These are phyloP conservation scores for Metschnikowia hibisci DNA, from an alignment of 805 yeast genomes.

Conservation along the genomic window DNA sequence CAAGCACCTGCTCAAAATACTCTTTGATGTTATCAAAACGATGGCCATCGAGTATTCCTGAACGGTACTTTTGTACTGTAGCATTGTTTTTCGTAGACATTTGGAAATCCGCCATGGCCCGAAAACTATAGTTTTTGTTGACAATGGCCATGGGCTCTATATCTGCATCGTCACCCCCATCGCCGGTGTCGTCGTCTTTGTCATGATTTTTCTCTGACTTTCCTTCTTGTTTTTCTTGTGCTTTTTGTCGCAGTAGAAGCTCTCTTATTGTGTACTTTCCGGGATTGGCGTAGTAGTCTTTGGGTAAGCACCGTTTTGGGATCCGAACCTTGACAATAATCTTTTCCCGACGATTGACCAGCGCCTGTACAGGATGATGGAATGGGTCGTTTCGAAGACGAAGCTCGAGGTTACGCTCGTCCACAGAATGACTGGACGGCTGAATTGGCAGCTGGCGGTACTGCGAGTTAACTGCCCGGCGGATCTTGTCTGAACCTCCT, in stretches of 20 bases:
- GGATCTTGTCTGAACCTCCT: constrained; percentile 53
- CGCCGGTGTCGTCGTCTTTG: not conserved
- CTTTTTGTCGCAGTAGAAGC: constrained; percentile 32
- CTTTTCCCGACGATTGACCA: constrained; percentile 50
- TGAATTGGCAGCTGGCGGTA: constrained; percentile 22
- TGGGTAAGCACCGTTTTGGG: constrained; percentile 50
- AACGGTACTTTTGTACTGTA: constrained; percentile 27
- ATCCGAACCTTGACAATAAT: constrained; percentile 55
- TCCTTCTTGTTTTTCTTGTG: constrained; percentile 24
- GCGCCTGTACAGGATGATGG: constrained; percentile 64
- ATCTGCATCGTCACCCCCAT: not conserved
- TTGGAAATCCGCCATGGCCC: constrained; percentile 89
- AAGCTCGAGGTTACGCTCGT: constrained; percentile 39
- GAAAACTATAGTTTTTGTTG: constrained; percentile 66
- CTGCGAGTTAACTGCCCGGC: constrained; percentile 37
- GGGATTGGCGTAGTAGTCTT: constrained; percentile 28
- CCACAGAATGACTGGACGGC: constrained; percentile 20
- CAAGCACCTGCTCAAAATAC: constrained; percentile 24
- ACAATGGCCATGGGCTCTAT: constrained; percentile 65
- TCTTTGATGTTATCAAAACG: constrained; percentile 24
- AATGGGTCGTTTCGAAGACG: constrained; percentile 39
- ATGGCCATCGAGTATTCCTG: constrained; percentile 21
- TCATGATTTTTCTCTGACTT: constrained; percentile 10
- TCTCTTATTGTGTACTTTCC: constrained; percentile 41
- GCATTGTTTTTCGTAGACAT: constrained; percentile 54